Evolutionary conservation across 805 yeast species (phyloP), one percentile per base, ranked within the genome.

Genomic region (Saccharomycopsis oosterbeekiorum): DNA sequence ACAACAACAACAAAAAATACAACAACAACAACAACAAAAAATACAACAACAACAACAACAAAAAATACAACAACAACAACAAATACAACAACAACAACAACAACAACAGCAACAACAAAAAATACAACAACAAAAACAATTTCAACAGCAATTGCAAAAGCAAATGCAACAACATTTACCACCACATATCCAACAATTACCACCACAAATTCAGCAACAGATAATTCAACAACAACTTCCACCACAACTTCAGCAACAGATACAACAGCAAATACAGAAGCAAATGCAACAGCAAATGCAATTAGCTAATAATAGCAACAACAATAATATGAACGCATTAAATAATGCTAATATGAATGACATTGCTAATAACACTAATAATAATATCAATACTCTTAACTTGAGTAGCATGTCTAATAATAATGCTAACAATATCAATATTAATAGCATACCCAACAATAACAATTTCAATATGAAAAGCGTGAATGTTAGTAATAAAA

Each of bases 161-260:
- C 65, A 64, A 42, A n/a, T 53, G 17, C 62, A 62, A 19, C 34
- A 41, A 10, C 57, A 62, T 21, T 50, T 41, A 26, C 61, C 56
- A 21, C 53, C 55, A 21, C 62, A 59, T 36, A 59, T 41, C 12
- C 58, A 51, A 39, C 51, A 43, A 43, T 43, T 43, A 43, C 51
- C 51, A 42, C 65, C 59, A 26, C 61, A 54, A 36, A 60, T 57
- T 21, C 64, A 60, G 40, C 63, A 41, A 11, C 60, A 58, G 14
- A 41, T 37, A 14, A 24, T 17, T 24, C 59, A 56, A n/a, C 59
- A 55, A 34, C 58, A 56, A 26, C 58, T 43, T 19, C 58, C 50
- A 41, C 51, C 34, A 6, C 61, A 58, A 19, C 61, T 55, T 34
- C 65, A 61, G 66, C 21, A 64, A 59, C 61, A 68, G 58, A 50